Base-by-base conservation (phyloP, 768 basidiomycete genomes). In the Podaxis rugospora region DNA sequence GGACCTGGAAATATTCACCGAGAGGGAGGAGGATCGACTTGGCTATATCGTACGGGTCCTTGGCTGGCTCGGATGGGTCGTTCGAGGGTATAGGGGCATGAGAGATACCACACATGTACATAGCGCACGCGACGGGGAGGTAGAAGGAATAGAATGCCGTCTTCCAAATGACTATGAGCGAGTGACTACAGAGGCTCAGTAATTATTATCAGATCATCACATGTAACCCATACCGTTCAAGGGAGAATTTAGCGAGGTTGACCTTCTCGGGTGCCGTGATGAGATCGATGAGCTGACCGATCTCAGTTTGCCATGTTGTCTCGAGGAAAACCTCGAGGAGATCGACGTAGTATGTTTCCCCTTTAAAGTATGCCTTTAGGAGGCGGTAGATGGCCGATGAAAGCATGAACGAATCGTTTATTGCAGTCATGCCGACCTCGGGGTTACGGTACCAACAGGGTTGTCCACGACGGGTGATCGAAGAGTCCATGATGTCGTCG, bases 141-240 rank as follows among this genome's bases (percentile, higher is more conserved):
- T 98, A 97, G 84, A 98, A 98, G 27, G 93, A 97, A 77, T 98
- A 99, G 78, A 84, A 96, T 0, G 96, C 92, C 27, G 96, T 98
- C 77, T 99, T 99, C 86, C 95, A 98, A 63, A 93, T 82, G 56
- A 98, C 96, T 71, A 98, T 98, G 60, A 92, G 83, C 62, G 85
- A 83, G 71, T 98, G 94, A 71, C 93, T 95, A 69, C 36, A 18
- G 18, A 32, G 55, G 16, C 2, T 39, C 52, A 58, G 23, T n/a
- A 49, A 56, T 23, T 23, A 9, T 36, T 27, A 18, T 52, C 6
- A 28, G 32, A 53, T 5, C 60, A 32, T 36, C 27, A 27, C 21
- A 32, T 42, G 44, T 37, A 18, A 7, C 21, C 72, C 82, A 46
- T 62, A 89, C 92, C 90, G 92, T 61, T 90, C 79, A 18, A 96